Conservation (phyloP, 169 alveolate species). For the Cryptosporidium viatorum region DNA sequence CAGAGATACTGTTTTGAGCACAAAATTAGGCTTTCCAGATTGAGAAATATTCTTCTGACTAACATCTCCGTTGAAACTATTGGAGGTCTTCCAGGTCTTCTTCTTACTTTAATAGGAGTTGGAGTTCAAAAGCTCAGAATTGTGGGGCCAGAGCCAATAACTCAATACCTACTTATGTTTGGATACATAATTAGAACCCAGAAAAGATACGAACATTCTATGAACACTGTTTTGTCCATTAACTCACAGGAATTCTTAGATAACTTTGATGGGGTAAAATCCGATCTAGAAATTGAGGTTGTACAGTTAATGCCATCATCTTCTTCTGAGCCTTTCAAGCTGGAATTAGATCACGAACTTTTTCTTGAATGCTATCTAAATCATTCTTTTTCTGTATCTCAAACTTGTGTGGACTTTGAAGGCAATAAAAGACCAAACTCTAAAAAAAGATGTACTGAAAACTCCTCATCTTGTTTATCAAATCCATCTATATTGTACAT, state of each 20-base stretch:
- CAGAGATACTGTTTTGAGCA: conserved; percentile 86
- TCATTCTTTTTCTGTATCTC: neutral
- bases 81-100: conserved; percentile 86
- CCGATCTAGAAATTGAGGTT: conserved; percentile 54
- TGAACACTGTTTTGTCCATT: conserved; percentile 20
- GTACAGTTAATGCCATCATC: neutral
- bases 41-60: conserved; percentile 81
- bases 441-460: conserved; percentile 12
- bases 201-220: neutral
- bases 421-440: neutral
- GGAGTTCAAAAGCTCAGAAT: conserved; percentile 78
- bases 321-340: conserved; percentile 19
- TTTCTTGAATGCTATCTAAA: conserved; percentile 4
- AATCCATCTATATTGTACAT: conserved; percentile 69
- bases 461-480: neutral
- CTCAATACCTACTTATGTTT: conserved; percentile 35
- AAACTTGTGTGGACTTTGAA: neutral
- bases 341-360: conserved; percentile 1
- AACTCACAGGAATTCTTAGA: conserved; percentile 5
- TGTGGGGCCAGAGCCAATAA: conserved; percentile 83
- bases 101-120: conserved; percentile 84
- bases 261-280: neutral
- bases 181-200: conserved; percentile 12
- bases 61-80: conserved; percentile 79
- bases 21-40: conserved; percentile 81